These are phyloP conservation scores for Melampsora larici-populina DNA, from an alignment of 1,284 basidiomycete genomes.

Conservation along the genomic window DNA sequence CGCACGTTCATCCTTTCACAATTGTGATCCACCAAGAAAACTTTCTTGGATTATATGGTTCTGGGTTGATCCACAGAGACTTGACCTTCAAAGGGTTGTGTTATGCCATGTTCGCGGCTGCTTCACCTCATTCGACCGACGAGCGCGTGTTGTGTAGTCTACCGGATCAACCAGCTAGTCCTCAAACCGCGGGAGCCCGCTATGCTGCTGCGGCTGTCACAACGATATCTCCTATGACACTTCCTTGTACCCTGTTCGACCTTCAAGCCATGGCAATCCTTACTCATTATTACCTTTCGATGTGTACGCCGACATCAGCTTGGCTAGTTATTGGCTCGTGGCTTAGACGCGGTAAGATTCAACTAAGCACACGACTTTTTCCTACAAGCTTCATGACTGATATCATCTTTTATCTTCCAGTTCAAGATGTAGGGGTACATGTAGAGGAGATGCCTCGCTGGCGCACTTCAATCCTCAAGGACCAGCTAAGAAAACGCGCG, in stretches of 20 bases:
- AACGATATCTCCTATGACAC: not conserved
- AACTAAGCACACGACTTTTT: not conserved
- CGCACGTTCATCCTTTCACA: slow-evolving; percentile 7
- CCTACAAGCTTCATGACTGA: not conserved
- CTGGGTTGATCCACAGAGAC: slow-evolving; percentile 20
- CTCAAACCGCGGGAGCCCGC: slow-evolving; percentile 32
- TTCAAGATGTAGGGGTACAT: not conserved
- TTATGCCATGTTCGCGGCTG: slow-evolving; percentile 32
- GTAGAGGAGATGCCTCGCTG: slow-evolving; percentile 20
- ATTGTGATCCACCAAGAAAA: slow-evolving; percentile 12
- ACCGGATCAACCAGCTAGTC: not conserved
- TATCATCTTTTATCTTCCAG: not conserved
- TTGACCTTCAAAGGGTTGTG: slow-evolving; percentile 10
- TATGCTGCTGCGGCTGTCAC: slow-evolving; percentile 5
- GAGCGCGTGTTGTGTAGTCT: slow-evolving; percentile 16
- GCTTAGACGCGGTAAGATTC: slow-evolving; percentile 4
- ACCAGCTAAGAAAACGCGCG: slow-evolving; percentile 33
- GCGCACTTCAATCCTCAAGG: slow-evolving; percentile 19
- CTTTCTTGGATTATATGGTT: slow-evolving; percentile 10
- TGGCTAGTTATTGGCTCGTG: not conserved
- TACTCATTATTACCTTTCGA: not conserved
- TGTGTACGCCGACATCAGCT: slow-evolving; percentile 2
- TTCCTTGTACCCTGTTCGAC: not conserved
- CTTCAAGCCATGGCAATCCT: slow-evolving; percentile 28
- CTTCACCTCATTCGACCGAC: slow-evolving; percentile 17